These are phyloP conservation scores for Raffaelea arxii DNA, from an alignment of 2,329 filamentous ascomycete genomes.

Conservation along the genomic window DNA sequence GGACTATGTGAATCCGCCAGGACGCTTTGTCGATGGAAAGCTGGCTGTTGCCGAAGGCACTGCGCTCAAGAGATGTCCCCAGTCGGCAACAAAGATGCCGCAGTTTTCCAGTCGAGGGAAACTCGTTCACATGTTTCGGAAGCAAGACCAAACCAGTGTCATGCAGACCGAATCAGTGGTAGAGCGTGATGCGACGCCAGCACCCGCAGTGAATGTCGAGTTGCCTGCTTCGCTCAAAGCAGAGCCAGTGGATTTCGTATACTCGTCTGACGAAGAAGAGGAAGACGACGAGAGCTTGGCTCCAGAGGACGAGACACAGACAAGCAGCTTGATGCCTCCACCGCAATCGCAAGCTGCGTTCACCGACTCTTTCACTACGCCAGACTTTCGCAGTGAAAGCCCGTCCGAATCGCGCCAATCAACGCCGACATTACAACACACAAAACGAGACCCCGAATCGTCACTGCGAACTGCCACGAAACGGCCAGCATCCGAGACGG, in stretches of 20 bases:
- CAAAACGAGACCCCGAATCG: neutral
- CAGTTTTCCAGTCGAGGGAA: conserved; percentile 78
- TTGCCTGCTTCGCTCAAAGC: conserved; percentile 7
- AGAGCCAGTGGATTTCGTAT: neutral
- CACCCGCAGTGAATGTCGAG: too few species aligned
- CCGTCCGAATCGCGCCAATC: too few species aligned
- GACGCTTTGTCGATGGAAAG: conserved; percentile 56
- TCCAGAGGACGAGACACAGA: too few species aligned
- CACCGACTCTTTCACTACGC: too few species aligned
- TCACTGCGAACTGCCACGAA: neutral
- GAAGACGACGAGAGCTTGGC: neutral
- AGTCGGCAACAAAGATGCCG: conserved; percentile 75
- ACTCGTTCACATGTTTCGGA: conserved; percentile 90
- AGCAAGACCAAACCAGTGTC: too few species aligned
- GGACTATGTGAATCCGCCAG: conserved; percentile 70
- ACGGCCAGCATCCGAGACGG: neutral
- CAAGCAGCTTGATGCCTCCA: too few species aligned
- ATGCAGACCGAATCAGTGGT: too few species aligned
- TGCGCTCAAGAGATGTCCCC: conserved; percentile 41
- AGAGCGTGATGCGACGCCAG: too few species aligned
- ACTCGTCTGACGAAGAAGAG: neutral
- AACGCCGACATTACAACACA: neutral
- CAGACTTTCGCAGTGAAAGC: too few species aligned
- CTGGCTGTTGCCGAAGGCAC: neutral
- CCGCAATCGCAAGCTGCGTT: too few species aligned